Evolutionary conservation across 1,139 yeast species (phyloP), one percentile per base, ranked within the genome.

Genomic region (Candida sp.): DNA sequence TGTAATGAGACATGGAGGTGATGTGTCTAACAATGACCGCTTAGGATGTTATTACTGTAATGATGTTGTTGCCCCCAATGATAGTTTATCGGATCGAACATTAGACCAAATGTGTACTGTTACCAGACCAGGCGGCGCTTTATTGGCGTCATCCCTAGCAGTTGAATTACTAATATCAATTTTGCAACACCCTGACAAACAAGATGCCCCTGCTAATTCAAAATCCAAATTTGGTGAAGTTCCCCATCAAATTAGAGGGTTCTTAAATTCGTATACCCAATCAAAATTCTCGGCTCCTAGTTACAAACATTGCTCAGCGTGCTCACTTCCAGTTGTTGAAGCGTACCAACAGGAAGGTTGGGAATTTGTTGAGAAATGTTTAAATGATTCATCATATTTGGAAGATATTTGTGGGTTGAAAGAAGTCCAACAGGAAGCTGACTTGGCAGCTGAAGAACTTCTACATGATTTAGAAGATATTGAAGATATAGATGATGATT

Each of bases 101-200:
- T 67, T 93, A 47, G 99, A 93, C 63, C 98, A 93, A 61, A 93
- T 93, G 97, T 93, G 99, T 60, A 93, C 99, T 0, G 99, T 93
- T 1, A 93, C 99, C 0, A 70, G 99, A 38, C 99, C 99, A 0
- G 99, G 99, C 0, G 91, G 86, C 0, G 96, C 99, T 0, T 68
- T 87, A 56, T 68, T 89, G 63, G 98, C 99, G 0, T 79, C 96
- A 0, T 81, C 97, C 0, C 68, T 84, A 36, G 96, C 96, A 0
- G 96, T 89, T 0, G 99, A 93, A 58, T 66, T 95, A 9, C 61
- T 88, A 50, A 86, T 88, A 0, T 81, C 96, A 0, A 53, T 87
- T 0, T 58, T 89, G 38, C 98, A 93, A 59, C 86, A 84, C 52
- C 81, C 81, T 0, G 58, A 67, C 3, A 68, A 68, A 32, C 77